Evolutionary conservation across 805 yeast species (phyloP), one percentile per base, ranked within the genome.

Genomic region (Wickerhamomyces mucosus): DNA sequence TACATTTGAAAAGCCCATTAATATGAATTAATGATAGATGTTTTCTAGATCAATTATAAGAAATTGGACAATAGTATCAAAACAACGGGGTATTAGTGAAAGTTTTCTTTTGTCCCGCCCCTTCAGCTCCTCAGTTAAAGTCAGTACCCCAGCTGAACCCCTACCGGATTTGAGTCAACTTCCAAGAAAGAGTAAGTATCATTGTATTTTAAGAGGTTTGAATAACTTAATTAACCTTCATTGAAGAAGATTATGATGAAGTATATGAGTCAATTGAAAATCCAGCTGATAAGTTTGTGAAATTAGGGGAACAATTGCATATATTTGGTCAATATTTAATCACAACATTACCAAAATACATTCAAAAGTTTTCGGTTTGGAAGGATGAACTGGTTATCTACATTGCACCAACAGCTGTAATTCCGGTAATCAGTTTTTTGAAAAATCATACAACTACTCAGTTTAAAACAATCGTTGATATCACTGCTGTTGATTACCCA

Each of bases 401-500:
- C 55, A 72, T 79, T 37, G 80, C 85, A 3, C 95, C 95, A 27
- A 59, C 70, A 16, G 88, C 85, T 6, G 55, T 84, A 34, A 64
- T 74, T 42, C 92, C 85, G n/a, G 75, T 75, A 36, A 58, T 77
- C 54, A 58, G 70, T 15, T 84, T 80, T 51, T 64, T 84, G 57
- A 73, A 72, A 46, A 72, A 81, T 56, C 94, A 84, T 58, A 76
- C 89, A 15, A 67, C 94, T 3, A 67, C 85, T 12, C 94, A 84
- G 59, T 84, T 72, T 63, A 84, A 80, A 56, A 56, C 78, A 7
- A 75, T 78, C 34, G 67, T 80, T 69, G 92, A 84, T 53, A 71
- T 84, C 35, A 84, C 95, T 20, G 94, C 84, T 11, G 94, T 76
- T 16, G 95, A 84, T 58, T 84, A 73, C 56, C 95, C 95, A 23